These are phyloP conservation scores for Fusarium burgessii DNA, from an alignment of 2,329 filamentous ascomycete species.

Conservation along the genomic window DNA sequence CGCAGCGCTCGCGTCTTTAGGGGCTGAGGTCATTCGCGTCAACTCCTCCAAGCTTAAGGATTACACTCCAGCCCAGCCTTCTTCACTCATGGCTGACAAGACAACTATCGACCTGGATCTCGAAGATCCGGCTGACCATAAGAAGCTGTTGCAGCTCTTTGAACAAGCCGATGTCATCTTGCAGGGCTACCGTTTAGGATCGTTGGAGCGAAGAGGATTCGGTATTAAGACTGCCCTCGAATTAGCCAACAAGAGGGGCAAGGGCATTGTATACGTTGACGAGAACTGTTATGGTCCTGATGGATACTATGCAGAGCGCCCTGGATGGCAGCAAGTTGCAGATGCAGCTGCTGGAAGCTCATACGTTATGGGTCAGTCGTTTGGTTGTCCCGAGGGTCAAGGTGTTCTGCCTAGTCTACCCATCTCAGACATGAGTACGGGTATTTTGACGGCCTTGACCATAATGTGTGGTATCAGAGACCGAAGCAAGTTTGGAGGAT, in stretches of 20 bases:
- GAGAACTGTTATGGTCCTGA: constrained; percentile 73
- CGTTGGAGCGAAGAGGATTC: background rate
- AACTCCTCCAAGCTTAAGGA: background rate
- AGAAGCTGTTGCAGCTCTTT: background rate
- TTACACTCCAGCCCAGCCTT: background rate
- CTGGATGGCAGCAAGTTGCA: constrained; percentile 76
- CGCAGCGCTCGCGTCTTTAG: background rate
- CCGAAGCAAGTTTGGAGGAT: background rate
- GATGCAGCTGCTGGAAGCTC: constrained; percentile 51
- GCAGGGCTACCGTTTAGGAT: background rate
- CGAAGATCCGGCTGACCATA: background rate
- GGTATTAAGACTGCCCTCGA: background rate
- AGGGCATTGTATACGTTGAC: constrained; percentile 72
- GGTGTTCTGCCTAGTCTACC: background rate
- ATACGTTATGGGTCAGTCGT: background rate
- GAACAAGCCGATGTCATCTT: background rate
- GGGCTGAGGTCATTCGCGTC: background rate
- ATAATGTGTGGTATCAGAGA: background rate
- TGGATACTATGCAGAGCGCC: constrained; percentile 68
- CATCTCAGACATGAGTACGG: background rate
- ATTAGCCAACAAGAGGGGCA: constrained; percentile 55
- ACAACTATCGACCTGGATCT: background rate
- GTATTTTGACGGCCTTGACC: background rate
- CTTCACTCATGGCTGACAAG: background rate
- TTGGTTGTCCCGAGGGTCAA: background rate